These are phyloP conservation scores for Avena atlantica DNA, from an alignment of 176 grass and related monocot genomes.

Conservation along the genomic window DNA sequence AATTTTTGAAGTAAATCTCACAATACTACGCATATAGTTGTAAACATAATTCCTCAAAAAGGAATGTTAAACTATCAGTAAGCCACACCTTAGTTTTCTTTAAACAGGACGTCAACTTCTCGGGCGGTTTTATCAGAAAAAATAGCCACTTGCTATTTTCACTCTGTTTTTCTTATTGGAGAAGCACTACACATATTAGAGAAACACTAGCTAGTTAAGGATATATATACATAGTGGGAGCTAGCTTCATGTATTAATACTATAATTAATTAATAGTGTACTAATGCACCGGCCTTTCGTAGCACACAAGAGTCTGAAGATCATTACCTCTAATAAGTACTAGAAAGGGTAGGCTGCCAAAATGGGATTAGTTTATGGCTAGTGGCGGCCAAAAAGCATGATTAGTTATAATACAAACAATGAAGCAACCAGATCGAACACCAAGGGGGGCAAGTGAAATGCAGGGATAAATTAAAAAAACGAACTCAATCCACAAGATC, in stretches of 20 bases:
- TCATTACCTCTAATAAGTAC: slow-evolving; percentile 32
- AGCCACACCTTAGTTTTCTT: neutral
- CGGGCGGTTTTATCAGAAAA: neutral
- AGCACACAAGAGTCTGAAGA: slow-evolving; percentile 48
- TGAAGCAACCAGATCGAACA: slow-evolving; percentile 46
- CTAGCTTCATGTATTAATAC: slow-evolving; percentile 15
- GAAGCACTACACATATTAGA: slow-evolving; percentile 1
- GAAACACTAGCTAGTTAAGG: slow-evolving; percentile 9
- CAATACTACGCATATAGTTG: no score
- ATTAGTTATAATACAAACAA: slow-evolving; percentile 59
- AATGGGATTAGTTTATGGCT: slow-evolving; percentile 51
- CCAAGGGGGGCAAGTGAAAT: slow-evolving; percentile 48
- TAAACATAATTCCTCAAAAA: no score
- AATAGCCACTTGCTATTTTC: neutral
- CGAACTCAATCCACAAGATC: slow-evolving; percentile 44
- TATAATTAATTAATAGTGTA: neutral
- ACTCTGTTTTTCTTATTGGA: neutral
- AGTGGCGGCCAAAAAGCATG: slow-evolving; percentile 60
- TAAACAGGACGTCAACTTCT: neutral
- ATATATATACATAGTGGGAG: neutral
- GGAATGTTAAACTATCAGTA: no score
- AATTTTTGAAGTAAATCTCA: no score
- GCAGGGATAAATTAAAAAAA: slow-evolving; percentile 45
- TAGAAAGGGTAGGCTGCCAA: slow-evolving; percentile 41
- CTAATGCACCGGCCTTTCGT: slow-evolving; percentile 35